Evolutionary conservation across 495 filamentous ascomycete genomes (phyloP), one percentile per base, ranked within the genome.

Genomic region (Acidomyces sp.): DNA sequence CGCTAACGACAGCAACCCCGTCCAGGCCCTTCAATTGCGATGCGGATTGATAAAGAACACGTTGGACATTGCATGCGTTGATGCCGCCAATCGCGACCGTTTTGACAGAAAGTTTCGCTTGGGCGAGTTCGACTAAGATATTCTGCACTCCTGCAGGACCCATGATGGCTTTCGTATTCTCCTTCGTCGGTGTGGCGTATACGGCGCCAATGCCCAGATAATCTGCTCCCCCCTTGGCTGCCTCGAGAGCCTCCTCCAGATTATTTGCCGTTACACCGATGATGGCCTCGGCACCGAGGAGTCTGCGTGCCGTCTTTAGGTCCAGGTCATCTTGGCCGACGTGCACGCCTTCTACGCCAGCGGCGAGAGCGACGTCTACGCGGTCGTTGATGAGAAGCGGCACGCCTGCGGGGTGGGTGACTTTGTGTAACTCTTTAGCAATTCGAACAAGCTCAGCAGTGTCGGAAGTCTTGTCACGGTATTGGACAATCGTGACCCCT

Each of bases 381-480:
- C 86, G 80, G 59, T 97, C 90, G 56, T 97, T 95, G 62, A 97
- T 87, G 26, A 97, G 62, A 34, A 97, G 68, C 20, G 88, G 90
- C 0, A 94, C 75, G 13, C 68, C 62, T 50, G 80, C 66, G n/a
- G 52, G 61, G 46, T 62, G 60, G 9, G 83, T 86, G 33, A 93
- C 63, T 10, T 66, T 51, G 57, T 86, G 83, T 26, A 95, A 66
- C 47, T 63, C 67, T 46, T 65, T 67, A n/a, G 74, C 86, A 21
- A 69, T 83, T n/a, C 63, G 55, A 17, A 94, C 71, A 41, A 90
- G 68, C 16, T 66, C 66, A 4, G 67, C 77, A 0, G 86, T 93
- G 40, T 85, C 80, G 54, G 75, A 77, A 6, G 65, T 78, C 60
- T 95, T 95, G 58, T 95, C 88, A 46, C 88, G 71, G 51, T 86